Base-by-base conservation (phyloP, 371 early-diverging fungal genomes). In the Capniomyces stellatus region DNA sequence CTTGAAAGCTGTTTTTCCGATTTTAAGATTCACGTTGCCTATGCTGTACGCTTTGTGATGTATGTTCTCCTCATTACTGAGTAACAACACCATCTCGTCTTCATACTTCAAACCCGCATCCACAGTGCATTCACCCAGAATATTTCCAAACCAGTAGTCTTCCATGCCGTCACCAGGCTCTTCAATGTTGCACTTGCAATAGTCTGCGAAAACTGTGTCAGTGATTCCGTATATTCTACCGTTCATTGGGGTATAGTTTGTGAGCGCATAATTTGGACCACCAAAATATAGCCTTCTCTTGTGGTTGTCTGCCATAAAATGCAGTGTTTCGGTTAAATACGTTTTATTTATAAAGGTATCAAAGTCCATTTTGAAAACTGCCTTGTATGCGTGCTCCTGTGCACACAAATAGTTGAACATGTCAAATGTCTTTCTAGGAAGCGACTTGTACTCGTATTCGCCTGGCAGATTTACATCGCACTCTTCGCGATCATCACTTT, bases 351-450 rank as follows among this genome's bases (percentile, higher is more conserved):
- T 48, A 3, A 48, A 19, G 3, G 30, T 4, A 23, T 48, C 48
- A 48, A 48, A 48, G 23, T 48, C 48, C 27, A 48, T 8, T 24
- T 48, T 48, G 23, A 48, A 8, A 22, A 19, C 15, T 29, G 25
- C 48, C 30, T 24, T 48, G 30, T 24, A 19, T 19, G 27, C 6
- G 8, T 10, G 10, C 10, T 25, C 19, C 8, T 28, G 15, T 4
- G 12, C 19, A 44, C 48, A 48, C 4, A 48, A 12, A 48, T 22
- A 3, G 19, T 48, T 48, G 19, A 48, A 48, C 48, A 48, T 48
- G 19, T 48, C 48, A 48, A 22, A 48, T 22, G 48, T 48, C 19
- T 48, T 48, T 48, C 30, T 48, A 12, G 48, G 48, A 15, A 48
- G 19, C 3, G 6, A 6, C 27, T 48, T 18, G 30, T 19, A 48